Evolutionary conservation across 2,329 filamentous ascomycete genomes (phyloP), one percentile per base, ranked within the genome.

Genomic region (Sarocladium strictum): DNA sequence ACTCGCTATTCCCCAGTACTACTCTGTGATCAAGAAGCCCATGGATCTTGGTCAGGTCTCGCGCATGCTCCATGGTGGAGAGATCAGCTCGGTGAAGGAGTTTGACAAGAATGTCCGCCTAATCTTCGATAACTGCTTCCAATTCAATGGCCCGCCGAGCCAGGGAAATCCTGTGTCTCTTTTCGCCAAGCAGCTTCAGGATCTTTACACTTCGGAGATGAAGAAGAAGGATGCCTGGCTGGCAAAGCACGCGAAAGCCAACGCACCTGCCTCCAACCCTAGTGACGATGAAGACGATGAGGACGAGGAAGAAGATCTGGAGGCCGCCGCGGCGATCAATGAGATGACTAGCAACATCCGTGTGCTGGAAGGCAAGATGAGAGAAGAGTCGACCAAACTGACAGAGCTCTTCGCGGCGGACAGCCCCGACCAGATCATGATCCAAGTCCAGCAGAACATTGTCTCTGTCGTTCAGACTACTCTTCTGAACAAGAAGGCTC

Each of bases 11-110:
- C 94, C 94, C 1, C 86, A 87, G 23, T 99, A 99, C 67, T 90
- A 94, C 68, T 90, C 87, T 64, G 77, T 97, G 58, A 91, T 99
- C 73, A 97, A 96, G 76, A 90, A 92, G 67, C 94, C 94, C 0
- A 99, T 97, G 93, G 93, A 99, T 68, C 77, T 97, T 51, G 78
- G 80, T 15, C 96, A 90, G n/a, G 87, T 96, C 65, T 77, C 81
- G 33, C 78, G 79, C 40, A 95, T 95, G 70, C 77, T 97, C 38
- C 83, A 86, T 61, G 77, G 77, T 12, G 90, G 91, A 24, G 83
- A 90, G 55, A 97, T 97, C 65, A 80, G 84, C 60, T 90, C 80
- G 55, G 79, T 89, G 1, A 91, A 90, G 68, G 92, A 97, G 45
- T 90, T 97, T 62, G 88, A 96, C 64, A 80, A 80, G 56, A 92